Base-by-base conservation (phyloP, 2,329 filamentous ascomycete genomes). In the Xylariaceae sp. region DNA sequence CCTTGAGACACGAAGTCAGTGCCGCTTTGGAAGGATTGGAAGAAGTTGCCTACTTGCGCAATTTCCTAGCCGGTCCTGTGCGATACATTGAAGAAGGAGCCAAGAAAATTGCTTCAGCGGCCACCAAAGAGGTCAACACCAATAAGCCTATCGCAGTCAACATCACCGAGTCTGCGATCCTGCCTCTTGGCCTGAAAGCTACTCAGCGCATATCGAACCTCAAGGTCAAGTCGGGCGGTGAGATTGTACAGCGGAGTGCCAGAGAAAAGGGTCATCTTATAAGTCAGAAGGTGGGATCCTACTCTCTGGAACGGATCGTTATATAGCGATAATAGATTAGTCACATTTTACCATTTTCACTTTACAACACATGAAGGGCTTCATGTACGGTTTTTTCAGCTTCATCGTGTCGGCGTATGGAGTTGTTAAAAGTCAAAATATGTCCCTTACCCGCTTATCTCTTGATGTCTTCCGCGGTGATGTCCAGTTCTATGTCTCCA, bases 271-370 rank as follows among this genome's bases (percentile, higher is more conserved):
- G 88, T 19, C 83, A 88, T 71, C 73, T 95, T 69, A 83, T 87
- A 67, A 89, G 87, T 67, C 87, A 88, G 73, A 86, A 85, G 68
- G 86, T 91, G 58, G 88, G 87, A 53, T 83, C 86, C 62, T 96
- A 96, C 73, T 89, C 88, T 46, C 79, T 92, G 61, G 90, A 96
- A 74, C 83, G 84, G 71, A 84, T 95, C 63, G 71, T 80, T 50
- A 75, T 90, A 64, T 89, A 78, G 45, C 26, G 3, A 44, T 44
- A 37, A 51, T 42, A 27, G 40, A 54, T 43, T 27, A 49, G 27
- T 30, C 37, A 30, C 6, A 39, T 47, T 34, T 40, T 34, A n/a
- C 9, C 26, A 30, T 41, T 30, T 19, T 19, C 19, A 19, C 19
- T 19, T 19, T 19, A 19, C 19, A 19, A 19, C 19, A 19, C 19